These are phyloP conservation scores for Malus fusca DNA, from an alignment of 306 rosid genomes.

Conservation along the genomic window DNA sequence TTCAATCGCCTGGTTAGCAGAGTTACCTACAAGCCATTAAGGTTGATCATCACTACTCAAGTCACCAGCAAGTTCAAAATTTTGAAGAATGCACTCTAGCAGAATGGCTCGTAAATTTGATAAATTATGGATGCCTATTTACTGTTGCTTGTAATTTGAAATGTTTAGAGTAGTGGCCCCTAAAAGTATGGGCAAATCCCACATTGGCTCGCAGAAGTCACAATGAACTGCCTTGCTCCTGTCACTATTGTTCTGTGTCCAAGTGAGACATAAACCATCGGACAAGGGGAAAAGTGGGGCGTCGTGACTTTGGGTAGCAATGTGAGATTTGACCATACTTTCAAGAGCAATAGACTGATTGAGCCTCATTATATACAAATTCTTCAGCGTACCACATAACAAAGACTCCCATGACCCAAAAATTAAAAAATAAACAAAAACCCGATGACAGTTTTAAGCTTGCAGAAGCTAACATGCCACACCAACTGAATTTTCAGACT, in stretches of 20 bases:
- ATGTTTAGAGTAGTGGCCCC: too few species aligned
- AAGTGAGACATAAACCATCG: too few species aligned
- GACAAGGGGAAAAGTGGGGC: too few species aligned
- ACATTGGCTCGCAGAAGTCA: too few species aligned
- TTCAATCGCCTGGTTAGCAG: slow-evolving; percentile 96
- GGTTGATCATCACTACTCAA: slow-evolving; percentile 7
- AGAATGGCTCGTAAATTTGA: neutral
- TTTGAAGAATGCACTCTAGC: neutral
- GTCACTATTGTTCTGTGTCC: too few species aligned
- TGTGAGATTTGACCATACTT: too few species aligned
- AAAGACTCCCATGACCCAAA: neutral
- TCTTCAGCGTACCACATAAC: neutral
- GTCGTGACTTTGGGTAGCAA: too few species aligned
- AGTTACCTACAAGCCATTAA: slow-evolving; percentile 55
- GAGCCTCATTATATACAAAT: too few species aligned
- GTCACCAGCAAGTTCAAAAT: slow-evolving; percentile 4
- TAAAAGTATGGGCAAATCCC: too few species aligned
- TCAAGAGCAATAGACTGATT: too few species aligned
- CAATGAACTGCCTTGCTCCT: too few species aligned
- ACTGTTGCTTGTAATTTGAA: too few species aligned
- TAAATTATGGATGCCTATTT: neutral
- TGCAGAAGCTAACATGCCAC: neutral
- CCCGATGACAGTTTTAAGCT: neutral
- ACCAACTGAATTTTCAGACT: neutral
- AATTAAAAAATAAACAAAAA: neutral